Conservation (phyloP, 495 filamentous ascomycete species). For the Penicillium robsamsonii region DNA sequence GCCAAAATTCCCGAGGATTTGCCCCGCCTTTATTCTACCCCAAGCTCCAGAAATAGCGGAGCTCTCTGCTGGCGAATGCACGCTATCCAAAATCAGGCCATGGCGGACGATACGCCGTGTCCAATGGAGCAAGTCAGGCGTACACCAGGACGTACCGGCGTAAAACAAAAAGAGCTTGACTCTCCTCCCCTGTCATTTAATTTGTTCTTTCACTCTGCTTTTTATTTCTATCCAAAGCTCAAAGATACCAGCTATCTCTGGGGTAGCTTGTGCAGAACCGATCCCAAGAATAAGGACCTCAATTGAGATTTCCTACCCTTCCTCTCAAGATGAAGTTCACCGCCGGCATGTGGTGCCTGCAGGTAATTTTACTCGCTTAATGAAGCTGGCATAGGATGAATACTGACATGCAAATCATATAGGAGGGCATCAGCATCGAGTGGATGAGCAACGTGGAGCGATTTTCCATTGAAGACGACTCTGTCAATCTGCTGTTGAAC, state of each 20-base stretch:
- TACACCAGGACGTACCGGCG: neutral
- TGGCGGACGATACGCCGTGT: slow-evolving; percentile 25
- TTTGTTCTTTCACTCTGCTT: slow-evolving; percentile 3
- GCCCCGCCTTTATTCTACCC: slow-evolving; percentile 11
- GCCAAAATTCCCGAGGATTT: neutral
- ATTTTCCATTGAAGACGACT: slow-evolving; percentile 33
- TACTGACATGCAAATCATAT: neutral
- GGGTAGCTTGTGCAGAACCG: neutral
- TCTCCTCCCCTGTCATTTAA: neutral
- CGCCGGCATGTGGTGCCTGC: slow-evolving; percentile 44
- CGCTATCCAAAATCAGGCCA: slow-evolving; percentile 14
- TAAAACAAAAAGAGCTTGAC: slow-evolving; percentile 1
- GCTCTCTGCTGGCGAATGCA: slow-evolving; percentile 2
- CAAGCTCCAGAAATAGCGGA: slow-evolving; percentile 6
- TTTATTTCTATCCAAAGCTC: neutral
- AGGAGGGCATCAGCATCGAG: slow-evolving; percentile 44
- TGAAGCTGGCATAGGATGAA: no score
- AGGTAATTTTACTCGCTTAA: slow-evolving; percentile 20
- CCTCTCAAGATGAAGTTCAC: slow-evolving; percentile 45
- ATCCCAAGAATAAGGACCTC: neutral
- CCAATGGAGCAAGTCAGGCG: slow-evolving; percentile 19
- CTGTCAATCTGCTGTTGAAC: slow-evolving; percentile 41
- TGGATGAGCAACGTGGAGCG: slow-evolving; percentile 51
- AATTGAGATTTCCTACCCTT: neutral
- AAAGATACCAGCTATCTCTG: neutral